Conservation (phyloP, 768 basidiomycete species). For the Suillus clintonianus region DNA sequence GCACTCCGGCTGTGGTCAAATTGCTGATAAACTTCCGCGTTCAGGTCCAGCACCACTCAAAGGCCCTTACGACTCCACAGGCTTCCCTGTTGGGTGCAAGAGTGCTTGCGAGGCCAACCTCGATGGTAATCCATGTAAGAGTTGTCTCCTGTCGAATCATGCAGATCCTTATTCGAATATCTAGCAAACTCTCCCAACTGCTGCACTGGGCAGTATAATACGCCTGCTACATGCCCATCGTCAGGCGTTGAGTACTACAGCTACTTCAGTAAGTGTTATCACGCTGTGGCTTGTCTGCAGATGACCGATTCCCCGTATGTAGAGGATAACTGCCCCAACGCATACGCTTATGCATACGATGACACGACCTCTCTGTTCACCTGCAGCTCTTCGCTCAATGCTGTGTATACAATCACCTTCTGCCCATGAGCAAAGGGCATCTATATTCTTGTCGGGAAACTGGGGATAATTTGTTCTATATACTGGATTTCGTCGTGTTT, state of each 20-base stretch:
- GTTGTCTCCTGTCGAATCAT: neutral
- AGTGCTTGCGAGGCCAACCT: constrained; percentile 53
- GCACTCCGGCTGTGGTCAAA: neutral
- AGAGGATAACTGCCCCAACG: constrained; percentile 45
- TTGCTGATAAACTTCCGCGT: neutral
- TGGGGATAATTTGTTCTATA: too few relatives aligned
- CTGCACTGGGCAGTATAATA: constrained; percentile 58
- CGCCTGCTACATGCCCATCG: constrained; percentile 55
- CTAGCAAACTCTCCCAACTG: constrained; percentile 62
- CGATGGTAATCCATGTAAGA: constrained; percentile 33
- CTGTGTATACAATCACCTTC: constrained; percentile 50
- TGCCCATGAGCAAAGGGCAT: constrained; percentile 31
- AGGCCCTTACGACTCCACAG: constrained; percentile 55
- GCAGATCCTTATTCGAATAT: neutral
- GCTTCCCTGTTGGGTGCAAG: constrained; percentile 60
- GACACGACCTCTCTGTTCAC: constrained; percentile 49
- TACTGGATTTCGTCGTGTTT: too few relatives aligned
- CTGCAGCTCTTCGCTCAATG: constrained; percentile 34
- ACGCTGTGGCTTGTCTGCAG: neutral
- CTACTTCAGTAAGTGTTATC: constrained; percentile 45
- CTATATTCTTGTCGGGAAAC: neutral
- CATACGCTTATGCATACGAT: constrained; percentile 56
- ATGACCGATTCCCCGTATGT: constrained; percentile 9
- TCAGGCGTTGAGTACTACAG: constrained; percentile 43
- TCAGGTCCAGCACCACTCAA: constrained; percentile 51